phyloP scores from a whole-genome alignment of 495 filamentous ascomycete species.

The Daldinia vernicosa region DNA sequence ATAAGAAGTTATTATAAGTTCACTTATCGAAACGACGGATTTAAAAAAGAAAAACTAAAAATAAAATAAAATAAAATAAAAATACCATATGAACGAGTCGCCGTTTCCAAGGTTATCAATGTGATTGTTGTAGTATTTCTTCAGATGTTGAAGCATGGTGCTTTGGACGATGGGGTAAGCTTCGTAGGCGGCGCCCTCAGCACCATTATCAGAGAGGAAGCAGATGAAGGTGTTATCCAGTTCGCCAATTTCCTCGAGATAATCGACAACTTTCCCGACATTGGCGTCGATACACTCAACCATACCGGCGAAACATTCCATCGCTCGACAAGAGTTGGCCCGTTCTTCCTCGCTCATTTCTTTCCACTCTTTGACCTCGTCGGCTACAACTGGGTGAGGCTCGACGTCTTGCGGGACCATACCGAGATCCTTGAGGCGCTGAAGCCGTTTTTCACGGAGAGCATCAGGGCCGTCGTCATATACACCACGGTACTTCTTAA shows the following conservation, averaged over 20 bases:
- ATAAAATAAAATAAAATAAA: too few relatives aligned
- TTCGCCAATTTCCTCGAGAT: slow-evolving; percentile 65
- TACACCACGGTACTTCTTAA: slow-evolving; percentile 63
- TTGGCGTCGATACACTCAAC: slow-evolving; percentile 70
- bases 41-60: too few relatives aligned
- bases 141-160: slow-evolving; percentile 61
- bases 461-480: slow-evolving; percentile 67
- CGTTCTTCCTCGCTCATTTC: slow-evolving; percentile 62
- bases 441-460: slow-evolving; percentile 61
- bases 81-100: slow-evolving; percentile 70
- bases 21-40: too few relatives aligned
- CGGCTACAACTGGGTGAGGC: slow-evolving; percentile 64
- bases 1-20: too few relatives aligned
- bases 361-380: slow-evolving; percentile 65
- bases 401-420: slow-evolving; percentile 63
- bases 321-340: slow-evolving; percentile 63
- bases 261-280: slow-evolving; percentile 68
- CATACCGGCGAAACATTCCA: slow-evolving; percentile 71
- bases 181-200: slow-evolving; percentile 71
- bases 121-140: slow-evolving; percentile 70
- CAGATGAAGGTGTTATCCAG: slow-evolving; percentile 71
- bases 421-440: slow-evolving; percentile 62
- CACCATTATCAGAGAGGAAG: slow-evolving; percentile 72
- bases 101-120: slow-evolving; percentile 69
- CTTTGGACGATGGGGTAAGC: slow-evolving; percentile 65